Evolutionary conservation across 331 rosid genomes (phyloP), one percentile per base, ranked within the genome.

Genomic region (Erythrophleum ivorense): DNA sequence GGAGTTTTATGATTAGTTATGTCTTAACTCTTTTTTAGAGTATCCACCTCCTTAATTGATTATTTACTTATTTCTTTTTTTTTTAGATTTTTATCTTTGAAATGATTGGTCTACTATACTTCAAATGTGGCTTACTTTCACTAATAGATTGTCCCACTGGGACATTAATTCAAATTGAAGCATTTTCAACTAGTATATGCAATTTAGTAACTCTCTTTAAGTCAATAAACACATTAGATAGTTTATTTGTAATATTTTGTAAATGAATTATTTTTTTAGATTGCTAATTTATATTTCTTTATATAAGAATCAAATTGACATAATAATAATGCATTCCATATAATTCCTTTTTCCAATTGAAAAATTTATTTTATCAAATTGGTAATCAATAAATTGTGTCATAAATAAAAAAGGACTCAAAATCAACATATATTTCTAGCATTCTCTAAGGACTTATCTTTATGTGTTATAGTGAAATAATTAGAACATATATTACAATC

Each of bases 151-250:
- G 40, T 71, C 76, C 59, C 46, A 43, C 38, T 9, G 3, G 58
- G 76, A 46, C 31, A 46, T 71, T 18, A 19, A 71, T 43, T 14
- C 29, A 3, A 14, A 55, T 2, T 13, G 24, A 24, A 50, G 49
- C 48, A 73, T 33, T 49, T 1, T 36, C 50, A 19, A 13, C 46
- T 33, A 12, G 48, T 50, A 54, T 16, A 73, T 73, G 18, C 9
- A 31, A 73, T 34, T 73, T 73, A 33, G 24, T 53, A 6, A 53
- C 50, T 53, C 45, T 73, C 10, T 73, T 73, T 24, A 33, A 65
- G 14, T 53, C 49, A 29, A 24, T 24, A 24, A 24, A 24, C 29
- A 24, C 1, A 24, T 24, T 1, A 24, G 29, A 24, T 24, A 24
- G 7, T 73, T 50, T 29, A 73, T 31, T 52, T 33, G 66, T 31